phyloP scores from a whole-genome alignment of 2,329 filamentous ascomycete species.

The Aspergillus viridinutans region DNA sequence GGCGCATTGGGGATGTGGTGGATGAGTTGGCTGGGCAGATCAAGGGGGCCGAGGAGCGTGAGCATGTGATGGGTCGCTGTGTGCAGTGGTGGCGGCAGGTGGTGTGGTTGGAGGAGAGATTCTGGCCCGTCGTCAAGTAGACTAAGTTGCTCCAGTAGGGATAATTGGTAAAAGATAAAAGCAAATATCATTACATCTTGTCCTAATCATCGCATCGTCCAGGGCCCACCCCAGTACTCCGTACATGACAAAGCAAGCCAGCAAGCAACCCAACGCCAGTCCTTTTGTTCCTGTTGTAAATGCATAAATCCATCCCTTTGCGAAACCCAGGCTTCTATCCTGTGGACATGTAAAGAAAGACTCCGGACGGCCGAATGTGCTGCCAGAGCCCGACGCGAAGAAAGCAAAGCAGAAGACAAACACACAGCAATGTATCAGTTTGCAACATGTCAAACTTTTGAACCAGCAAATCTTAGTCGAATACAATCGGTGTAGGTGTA shows the following conservation, averaged over 20 bases:
- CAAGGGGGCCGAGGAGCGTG: conserved; percentile 29
- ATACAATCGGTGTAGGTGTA: neutral
- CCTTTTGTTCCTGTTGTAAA: neutral
- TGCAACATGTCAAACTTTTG: neutral
- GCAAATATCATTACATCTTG: neutral
- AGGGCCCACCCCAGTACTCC: neutral
- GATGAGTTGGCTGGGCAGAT: conserved; percentile 50
- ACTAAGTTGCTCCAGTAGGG: neutral
- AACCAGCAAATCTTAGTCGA: neutral
- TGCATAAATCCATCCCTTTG: neutral
- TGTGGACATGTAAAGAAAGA: conserved; percentile 6
- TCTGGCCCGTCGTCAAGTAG: conserved; percentile 50
- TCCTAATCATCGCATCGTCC: neutral
- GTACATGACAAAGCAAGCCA: neutral
- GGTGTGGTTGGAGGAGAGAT: conserved; percentile 54
- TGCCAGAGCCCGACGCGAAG: neutral
- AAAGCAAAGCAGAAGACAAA: conserved; percentile 1
- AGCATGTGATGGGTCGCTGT: conserved; percentile 40
- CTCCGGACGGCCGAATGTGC: neutral
- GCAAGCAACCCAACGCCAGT: neutral
- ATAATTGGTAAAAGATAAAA: neutral
- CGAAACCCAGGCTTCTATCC: neutral
- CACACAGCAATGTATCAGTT: neutral
- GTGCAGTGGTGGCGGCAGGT: conserved; percentile 48
- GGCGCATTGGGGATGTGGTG: conserved; percentile 51